Conservation (phyloP, 2,329 filamentous ascomycete species). For the Xylariaceae sp. region DNA sequence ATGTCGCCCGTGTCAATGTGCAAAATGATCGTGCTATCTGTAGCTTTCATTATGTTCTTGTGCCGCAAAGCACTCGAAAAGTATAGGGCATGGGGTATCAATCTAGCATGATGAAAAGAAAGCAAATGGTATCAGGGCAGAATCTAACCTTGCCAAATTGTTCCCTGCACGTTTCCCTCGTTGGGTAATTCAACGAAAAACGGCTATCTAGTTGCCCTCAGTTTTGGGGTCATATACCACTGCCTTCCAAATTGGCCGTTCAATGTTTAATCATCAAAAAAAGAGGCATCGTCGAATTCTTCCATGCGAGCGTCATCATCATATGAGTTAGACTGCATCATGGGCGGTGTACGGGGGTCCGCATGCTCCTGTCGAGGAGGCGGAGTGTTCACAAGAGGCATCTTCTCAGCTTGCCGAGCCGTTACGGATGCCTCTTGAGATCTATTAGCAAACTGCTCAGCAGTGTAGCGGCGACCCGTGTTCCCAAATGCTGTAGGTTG, state of each 20-base stretch:
- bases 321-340: slow-evolving; percentile 56
- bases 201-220: not conserved
- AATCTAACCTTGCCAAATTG: slow-evolving; percentile 7
- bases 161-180: not conserved
- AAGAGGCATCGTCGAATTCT: slow-evolving; percentile 57
- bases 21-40: slow-evolving; percentile 14
- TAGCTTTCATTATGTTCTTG: slow-evolving; percentile 20
- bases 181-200: not conserved
- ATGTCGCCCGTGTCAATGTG: slow-evolving; percentile 6
- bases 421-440: slow-evolving; percentile 33
- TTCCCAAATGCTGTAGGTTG: slow-evolving; percentile 60
- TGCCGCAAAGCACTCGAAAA: slow-evolving; percentile 11
- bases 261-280: slow-evolving; percentile 47
- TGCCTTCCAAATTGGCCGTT: not conserved
- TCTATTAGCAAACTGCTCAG: slow-evolving; percentile 45
- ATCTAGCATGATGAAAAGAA: slow-evolving; percentile 22
- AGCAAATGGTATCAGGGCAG: slow-evolving; percentile 23
- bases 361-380: slow-evolving; percentile 38
- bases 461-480: slow-evolving; percentile 56
- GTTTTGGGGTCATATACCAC: not conserved
- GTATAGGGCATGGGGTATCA: slow-evolving; percentile 23
- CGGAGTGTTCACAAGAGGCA: slow-evolving; percentile 41
- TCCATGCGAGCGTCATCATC: slow-evolving; percentile 58
- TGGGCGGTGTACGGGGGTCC: slow-evolving; percentile 55
- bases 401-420: slow-evolving; percentile 39